Evolutionary conservation across 495 filamentous ascomycete genomes (phyloP).

Genomic region (Aspergillus biplanus): DNA sequence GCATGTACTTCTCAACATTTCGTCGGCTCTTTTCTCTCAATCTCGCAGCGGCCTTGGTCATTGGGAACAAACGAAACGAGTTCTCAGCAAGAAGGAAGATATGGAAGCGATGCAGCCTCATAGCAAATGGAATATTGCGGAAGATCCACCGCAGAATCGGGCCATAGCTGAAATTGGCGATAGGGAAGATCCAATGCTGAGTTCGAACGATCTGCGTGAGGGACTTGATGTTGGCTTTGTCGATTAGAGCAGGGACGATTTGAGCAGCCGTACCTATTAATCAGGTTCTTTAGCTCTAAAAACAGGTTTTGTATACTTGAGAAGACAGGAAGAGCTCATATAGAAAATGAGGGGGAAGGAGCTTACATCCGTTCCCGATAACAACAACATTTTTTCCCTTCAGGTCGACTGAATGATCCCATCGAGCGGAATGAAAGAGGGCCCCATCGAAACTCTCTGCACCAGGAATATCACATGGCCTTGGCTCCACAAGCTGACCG

Average conservation of each 20-base stretch:
- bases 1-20: constrained; percentile 44
- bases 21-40: constrained; percentile 36
- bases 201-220: constrained; percentile 33
- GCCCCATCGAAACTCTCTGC: constrained; percentile 51
- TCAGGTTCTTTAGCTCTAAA: not conserved
- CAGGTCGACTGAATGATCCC: constrained; percentile 59
- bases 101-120: constrained; percentile 28
- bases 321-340: too few species aligned
- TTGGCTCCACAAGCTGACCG: constrained; percentile 26
- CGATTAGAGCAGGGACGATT: constrained; percentile 43
- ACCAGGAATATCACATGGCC: constrained; percentile 49
- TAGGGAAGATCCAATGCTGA: constrained; percentile 34
- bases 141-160: constrained; percentile 29
- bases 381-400: constrained; percentile 60
- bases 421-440: constrained; percentile 62
- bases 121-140: constrained; percentile 30
- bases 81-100: constrained; percentile 35
- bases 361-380: constrained; percentile 53
- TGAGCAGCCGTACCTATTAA: constrained; percentile 45
- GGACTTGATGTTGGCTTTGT: constrained; percentile 25
- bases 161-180: constrained; percentile 24
- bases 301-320: too few species aligned
- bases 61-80: constrained; percentile 42
- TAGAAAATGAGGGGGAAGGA: not conserved
- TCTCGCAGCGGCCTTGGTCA: constrained; percentile 30